Percentiles rank a stretch among this genome's conserved stretches.
phyloP scores from a whole-genome alignment of 129 eudicot species.

The Daucus carota region DNA sequence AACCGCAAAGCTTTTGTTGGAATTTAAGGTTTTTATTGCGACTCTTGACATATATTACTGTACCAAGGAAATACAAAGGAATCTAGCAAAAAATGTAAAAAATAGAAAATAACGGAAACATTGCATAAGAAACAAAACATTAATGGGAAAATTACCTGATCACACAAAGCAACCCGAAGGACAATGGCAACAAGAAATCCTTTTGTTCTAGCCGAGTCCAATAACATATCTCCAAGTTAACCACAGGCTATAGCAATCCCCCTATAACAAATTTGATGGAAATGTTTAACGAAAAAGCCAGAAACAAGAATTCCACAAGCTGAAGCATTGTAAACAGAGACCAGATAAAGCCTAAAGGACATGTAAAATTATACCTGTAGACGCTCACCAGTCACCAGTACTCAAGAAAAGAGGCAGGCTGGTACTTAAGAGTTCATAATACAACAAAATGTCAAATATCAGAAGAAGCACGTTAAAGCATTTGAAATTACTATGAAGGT shows the following conservation, averaged over 20 bases:
- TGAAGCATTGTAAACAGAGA: not conserved
- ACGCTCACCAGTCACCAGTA: not conserved
- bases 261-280: conserved; percentile 26
- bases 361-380: too few species aligned
- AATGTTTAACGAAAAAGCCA: not conserved
- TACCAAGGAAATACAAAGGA: not conserved
- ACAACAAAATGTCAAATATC: not conserved
- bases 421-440: not conserved
- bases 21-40: not conserved
- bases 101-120: not conserved
- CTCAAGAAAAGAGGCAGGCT: not conserved
- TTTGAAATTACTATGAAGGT: not conserved
- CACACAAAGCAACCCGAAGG: conserved; percentile 93
- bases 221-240: conserved; percentile 82
- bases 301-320: not conserved
- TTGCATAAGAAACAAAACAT: not conserved
- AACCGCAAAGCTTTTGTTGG: conserved; percentile 35
- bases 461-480: not conserved
- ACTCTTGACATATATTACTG: not conserved
- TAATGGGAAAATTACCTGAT: conserved; percentile 42
- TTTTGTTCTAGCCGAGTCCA: conserved; percentile 33
- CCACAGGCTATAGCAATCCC: conserved; percentile 80
- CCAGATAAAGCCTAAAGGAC: not conserved
- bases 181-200: conserved; percentile 68
- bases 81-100: too few species aligned